A percentile compares a stretch with the other conserved stretches of the same genome.
phyloP scores from a whole-genome alignment of 179 eudicot genomes.

The Silene noctiflora region DNA sequence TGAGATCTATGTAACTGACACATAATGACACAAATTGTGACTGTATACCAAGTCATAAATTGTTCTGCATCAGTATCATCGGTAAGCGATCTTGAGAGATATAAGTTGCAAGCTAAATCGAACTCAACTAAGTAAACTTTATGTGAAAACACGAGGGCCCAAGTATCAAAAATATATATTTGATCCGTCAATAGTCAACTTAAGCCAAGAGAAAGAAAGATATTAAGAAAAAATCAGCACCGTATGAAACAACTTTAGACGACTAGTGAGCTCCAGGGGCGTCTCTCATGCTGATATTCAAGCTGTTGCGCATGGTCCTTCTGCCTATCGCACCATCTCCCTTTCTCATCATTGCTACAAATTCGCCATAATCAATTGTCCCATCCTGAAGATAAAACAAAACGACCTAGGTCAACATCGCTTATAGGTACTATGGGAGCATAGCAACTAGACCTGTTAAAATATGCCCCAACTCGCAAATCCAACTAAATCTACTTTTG shows the following conservation, averaged over 20 bases:
- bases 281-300: constrained; percentile 78
- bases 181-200: neutral
- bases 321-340: constrained; percentile 80
- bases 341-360: constrained; percentile 85
- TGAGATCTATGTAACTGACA: neutral
- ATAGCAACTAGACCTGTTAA: neutral
- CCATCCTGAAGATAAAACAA: constrained; percentile 56
- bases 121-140: neutral
- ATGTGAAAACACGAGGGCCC: neutral
- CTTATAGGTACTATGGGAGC: neutral
- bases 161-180: neutral
- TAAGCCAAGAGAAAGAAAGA: neutral
- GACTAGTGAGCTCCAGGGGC: constrained; percentile 41
- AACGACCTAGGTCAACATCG: constrained; percentile 5
- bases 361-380: constrained; percentile 70
- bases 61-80: neutral
- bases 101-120: neutral
- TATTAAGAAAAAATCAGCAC: constrained; percentile 15
- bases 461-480: neutral
- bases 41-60: neutral
- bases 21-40: neutral
- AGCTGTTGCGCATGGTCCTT: constrained; percentile 73
- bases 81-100: neutral
- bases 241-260: constrained; percentile 16
- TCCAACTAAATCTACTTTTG: neutral